phyloP scores from a whole-genome alignment of 139 green algal species.

The Chlorella sorokiniana region DNA sequence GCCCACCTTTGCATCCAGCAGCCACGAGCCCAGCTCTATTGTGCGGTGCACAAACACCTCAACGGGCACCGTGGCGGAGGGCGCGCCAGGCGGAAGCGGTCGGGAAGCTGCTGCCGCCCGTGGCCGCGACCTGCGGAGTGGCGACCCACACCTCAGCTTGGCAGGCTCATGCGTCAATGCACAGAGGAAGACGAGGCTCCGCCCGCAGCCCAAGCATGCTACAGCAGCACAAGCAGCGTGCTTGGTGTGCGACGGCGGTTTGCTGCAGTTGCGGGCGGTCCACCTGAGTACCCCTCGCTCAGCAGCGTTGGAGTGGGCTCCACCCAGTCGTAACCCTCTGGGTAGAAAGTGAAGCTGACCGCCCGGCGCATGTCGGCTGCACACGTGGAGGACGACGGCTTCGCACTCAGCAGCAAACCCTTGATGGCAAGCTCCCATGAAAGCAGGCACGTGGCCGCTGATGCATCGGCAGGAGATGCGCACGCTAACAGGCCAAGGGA shows the following conservation, averaged over 20 bases:
- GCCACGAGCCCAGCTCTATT: slow-evolving; percentile 57
- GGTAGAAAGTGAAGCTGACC: slow-evolving; percentile 68
- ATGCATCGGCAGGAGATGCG: too few relatives aligned
- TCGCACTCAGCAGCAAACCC: too few relatives aligned
- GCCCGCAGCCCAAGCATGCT: too few relatives aligned
- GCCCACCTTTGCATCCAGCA: slow-evolving; percentile 34
- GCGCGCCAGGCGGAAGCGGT: slow-evolving; percentile 62
- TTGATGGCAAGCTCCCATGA: too few relatives aligned
- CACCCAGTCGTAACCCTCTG: slow-evolving; percentile 76
- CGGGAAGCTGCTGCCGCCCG: slow-evolving; percentile 47
- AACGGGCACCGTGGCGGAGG: slow-evolving; percentile 36
- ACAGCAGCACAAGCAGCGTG: not conserved
- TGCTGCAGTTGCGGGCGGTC: too few relatives aligned
- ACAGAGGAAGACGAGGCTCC: too few relatives aligned
- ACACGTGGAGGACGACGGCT: not conserved
- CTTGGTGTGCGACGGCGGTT: not conserved
- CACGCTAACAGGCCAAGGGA: too few relatives aligned
- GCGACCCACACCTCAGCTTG: too few relatives aligned
- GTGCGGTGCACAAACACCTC: slow-evolving; percentile 60
- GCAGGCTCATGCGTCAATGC: too few relatives aligned
- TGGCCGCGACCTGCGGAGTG: slow-evolving; percentile 7
- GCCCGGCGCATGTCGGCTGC: slow-evolving; percentile 62
- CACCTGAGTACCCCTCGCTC: slow-evolving; percentile 29
- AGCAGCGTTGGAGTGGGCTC: slow-evolving; percentile 67
- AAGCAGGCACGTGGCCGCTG: too few relatives aligned